These are phyloP conservation scores for Lactarius indigo DNA, from an alignment of 768 basidiomycete genomes.

Conservation along the genomic window DNA sequence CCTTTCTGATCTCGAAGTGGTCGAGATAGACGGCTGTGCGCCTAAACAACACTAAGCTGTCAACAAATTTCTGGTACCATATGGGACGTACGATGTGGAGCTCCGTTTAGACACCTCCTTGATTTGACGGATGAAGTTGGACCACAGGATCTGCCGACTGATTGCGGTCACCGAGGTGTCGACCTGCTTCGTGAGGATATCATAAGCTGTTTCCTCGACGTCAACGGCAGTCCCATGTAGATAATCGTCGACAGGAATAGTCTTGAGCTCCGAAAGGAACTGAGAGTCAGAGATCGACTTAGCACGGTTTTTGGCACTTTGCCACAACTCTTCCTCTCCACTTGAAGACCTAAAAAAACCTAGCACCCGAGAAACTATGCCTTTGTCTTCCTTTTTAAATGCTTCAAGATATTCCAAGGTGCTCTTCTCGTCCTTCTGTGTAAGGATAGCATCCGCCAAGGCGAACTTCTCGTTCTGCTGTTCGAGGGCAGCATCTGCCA, in stretches of 20 bases:
- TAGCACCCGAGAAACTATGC: background rate
- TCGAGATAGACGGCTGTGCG: background rate
- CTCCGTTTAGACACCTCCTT: background rate
- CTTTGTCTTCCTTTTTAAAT: background rate
- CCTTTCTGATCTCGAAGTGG: slow-evolving; percentile 1
- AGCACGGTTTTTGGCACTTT: background rate
- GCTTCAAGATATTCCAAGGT: background rate
- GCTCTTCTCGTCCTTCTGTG: background rate
- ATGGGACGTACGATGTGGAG: slow-evolving; percentile 3
- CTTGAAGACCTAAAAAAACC: background rate
- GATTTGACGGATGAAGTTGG: slow-evolving; percentile 1
- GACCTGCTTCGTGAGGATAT: slow-evolving; percentile 9
- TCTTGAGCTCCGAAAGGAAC: slow-evolving; percentile 11
- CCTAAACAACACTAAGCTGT: background rate
- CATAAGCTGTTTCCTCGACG: background rate
- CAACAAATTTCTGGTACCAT: too few relatives aligned
- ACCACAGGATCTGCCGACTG: background rate
- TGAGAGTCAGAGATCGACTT: background rate
- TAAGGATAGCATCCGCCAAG: background rate
- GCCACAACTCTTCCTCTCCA: slow-evolving; percentile 4
- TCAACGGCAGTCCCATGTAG: background rate
- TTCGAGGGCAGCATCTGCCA: background rate
- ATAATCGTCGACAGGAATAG: background rate
- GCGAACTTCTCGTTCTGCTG: too few relatives aligned
- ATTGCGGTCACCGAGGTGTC: background rate